Percentiles rank a stretch among this genome's conserved stretches.
Conservation (phyloP, 169 alveolate species). For the Plasmodium billcollinsi region DNA sequence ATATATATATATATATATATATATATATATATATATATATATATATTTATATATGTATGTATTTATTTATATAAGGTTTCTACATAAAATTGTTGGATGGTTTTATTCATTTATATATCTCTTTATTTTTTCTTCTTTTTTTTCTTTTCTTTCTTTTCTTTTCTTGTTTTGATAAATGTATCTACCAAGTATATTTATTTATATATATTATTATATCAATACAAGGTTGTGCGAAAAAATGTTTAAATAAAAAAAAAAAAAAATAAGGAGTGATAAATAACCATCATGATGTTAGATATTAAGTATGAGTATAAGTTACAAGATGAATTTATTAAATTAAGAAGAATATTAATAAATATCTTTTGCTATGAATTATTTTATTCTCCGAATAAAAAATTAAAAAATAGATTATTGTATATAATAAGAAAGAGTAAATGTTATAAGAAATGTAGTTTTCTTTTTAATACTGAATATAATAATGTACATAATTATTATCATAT, state of each 20-base stretch:
- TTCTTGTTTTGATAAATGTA: not conserved
- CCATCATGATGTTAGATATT: not conserved
- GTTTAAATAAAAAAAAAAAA: not conserved
- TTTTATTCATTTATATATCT: not conserved
- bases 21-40: too few species aligned
- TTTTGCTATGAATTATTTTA: conserved; percentile 29
- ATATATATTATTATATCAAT: not conserved
- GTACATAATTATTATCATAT: not conserved
- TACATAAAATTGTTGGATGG: too few species aligned
- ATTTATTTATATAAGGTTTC: too few species aligned
- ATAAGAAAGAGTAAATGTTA: not conserved
- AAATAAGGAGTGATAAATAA: not conserved
- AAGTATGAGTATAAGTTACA: conserved; percentile 35
- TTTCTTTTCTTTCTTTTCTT: not conserved
- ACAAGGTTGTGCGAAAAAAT: not conserved
- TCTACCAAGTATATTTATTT: not conserved
- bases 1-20: too few species aligned
- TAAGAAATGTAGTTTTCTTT: too few species aligned
- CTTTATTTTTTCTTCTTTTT: not conserved
- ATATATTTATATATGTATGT: too few species aligned
- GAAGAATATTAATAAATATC: conserved; percentile 38
- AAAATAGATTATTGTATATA: conserved; percentile 9
- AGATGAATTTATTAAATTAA: conserved; percentile 15
- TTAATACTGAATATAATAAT: not conserved
- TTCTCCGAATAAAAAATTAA: conserved; percentile 13